phyloP scores from a whole-genome alignment of 176 grass and related monocot genomes.

The Eleusine coracana region DNA sequence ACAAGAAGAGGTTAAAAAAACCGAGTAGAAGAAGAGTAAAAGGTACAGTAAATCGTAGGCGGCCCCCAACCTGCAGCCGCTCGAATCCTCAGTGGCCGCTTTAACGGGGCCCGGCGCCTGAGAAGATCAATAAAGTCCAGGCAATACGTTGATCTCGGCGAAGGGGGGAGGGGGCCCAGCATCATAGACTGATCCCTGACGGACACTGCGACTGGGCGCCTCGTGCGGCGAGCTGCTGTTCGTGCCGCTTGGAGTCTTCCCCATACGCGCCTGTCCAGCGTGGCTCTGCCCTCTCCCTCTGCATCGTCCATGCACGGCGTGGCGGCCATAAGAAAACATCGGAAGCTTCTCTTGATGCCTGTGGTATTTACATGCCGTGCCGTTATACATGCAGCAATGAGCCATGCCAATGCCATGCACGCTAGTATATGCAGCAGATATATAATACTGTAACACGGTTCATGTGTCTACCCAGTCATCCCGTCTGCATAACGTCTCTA shows the following conservation, averaged over 20 bases:
- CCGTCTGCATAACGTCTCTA: not conserved
- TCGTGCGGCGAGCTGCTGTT: slow-evolving; percentile 45
- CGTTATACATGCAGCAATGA: not conserved
- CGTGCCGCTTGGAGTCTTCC: slow-evolving; percentile 32
- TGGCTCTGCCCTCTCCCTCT: not conserved
- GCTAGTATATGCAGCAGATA: not conserved
- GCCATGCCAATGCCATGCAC: not conserved
- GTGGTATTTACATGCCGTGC: not conserved
- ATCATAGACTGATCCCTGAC: slow-evolving; percentile 32
- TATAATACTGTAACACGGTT: too few relatives aligned
- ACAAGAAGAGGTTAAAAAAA: too few relatives aligned
- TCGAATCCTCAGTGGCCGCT: not conserved
- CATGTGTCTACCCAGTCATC: not conserved
- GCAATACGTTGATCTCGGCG: slow-evolving; percentile 50
- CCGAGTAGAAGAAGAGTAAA: not conserved
- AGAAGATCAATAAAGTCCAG: slow-evolving; percentile 40
- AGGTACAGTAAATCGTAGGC: not conserved
- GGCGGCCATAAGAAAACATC: not conserved
- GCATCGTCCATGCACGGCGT: not conserved
- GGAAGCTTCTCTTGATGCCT: slow-evolving; percentile 43
- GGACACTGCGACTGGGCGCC: slow-evolving; percentile 13
- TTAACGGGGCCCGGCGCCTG: slow-evolving; percentile 43
- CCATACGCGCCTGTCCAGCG: slow-evolving; percentile 42
- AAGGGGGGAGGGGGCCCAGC: not conserved
- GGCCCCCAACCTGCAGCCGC: slow-evolving; percentile 13